A percentile compares a stretch with the other conserved stretches of the same genome.
Conservation (phyloP, 805 yeast genomes). For the Candida palmyrensis region DNA sequence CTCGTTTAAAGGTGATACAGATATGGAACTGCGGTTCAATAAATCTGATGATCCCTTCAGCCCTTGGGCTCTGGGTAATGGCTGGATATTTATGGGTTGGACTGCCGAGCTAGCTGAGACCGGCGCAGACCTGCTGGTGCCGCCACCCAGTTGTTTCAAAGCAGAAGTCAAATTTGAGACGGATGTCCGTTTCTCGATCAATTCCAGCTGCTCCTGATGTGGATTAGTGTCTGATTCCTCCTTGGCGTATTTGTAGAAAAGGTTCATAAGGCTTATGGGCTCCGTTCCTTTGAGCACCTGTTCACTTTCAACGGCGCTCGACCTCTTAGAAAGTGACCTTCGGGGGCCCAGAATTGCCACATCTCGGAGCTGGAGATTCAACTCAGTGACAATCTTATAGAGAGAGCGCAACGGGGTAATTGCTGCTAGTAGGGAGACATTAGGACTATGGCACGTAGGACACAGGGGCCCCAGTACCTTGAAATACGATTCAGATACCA, state of each 20-base stretch:
- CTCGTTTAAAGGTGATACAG: not conserved
- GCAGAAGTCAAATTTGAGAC: too few relatives aligned
- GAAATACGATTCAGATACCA: constrained; percentile 30
- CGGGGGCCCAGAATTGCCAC: too few relatives aligned
- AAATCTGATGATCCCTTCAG: too few relatives aligned
- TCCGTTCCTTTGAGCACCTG: constrained; percentile 9
- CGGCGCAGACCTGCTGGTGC: too few relatives aligned
- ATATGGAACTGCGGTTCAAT: not conserved
- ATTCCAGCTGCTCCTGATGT: too few relatives aligned
- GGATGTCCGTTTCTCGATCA: too few relatives aligned
- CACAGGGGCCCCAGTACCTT: constrained; percentile 14
- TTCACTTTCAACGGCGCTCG: too few relatives aligned
- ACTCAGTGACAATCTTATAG: constrained; percentile 18
- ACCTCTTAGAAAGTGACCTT: too few relatives aligned
- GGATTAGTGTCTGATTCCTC: constrained; percentile 19
- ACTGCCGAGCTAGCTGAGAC: too few relatives aligned
- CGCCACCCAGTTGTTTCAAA: too few relatives aligned
- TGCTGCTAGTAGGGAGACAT: constrained; percentile 20
- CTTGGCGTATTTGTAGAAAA: constrained; percentile 37
- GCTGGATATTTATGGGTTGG: too few relatives aligned
- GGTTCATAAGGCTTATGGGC: constrained; percentile 26
- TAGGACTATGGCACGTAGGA: constrained; percentile 16
- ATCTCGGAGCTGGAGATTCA: constrained; percentile 8
- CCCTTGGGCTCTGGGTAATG: too few relatives aligned
- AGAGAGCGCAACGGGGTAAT: constrained; percentile 31